Conservation (phyloP, 257 asterid genomes). For the Solanum microdontum region DNA sequence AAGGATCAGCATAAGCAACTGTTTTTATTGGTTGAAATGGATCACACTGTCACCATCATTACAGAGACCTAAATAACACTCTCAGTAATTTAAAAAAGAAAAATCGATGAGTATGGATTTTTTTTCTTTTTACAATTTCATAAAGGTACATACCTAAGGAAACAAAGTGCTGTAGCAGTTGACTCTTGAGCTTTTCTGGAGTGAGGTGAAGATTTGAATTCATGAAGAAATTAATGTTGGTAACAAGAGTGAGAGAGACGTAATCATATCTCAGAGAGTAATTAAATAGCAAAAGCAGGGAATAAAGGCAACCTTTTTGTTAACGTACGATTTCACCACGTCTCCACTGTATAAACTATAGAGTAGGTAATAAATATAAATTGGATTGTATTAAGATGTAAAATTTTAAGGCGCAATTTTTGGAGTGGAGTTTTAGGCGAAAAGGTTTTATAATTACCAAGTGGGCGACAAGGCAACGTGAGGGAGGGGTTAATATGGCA, state of each 20-base stretch:
- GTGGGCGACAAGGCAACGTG: conserved; percentile 3
- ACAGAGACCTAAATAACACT: neutral
- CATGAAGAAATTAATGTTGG: neutral
- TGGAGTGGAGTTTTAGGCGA: conserved; percentile 9
- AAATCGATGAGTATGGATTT: neutral
- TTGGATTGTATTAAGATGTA: neutral
- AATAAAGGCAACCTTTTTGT: neutral
- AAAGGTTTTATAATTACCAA: neutral
- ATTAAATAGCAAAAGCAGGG: neutral
- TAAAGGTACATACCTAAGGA: neutral
- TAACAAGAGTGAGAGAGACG: neutral
- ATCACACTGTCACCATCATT: neutral
- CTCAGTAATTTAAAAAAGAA: neutral
- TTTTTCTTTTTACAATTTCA: neutral
- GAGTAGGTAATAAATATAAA: neutral
- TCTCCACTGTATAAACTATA: neutral
- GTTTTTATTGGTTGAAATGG: neutral
- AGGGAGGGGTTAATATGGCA: neutral
- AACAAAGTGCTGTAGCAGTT: neutral
- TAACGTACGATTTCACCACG: neutral
- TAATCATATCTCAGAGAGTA: neutral
- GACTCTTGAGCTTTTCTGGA: neutral
- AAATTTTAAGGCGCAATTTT: conserved; percentile 32
- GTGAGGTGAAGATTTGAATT: neutral
- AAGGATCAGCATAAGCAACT: neutral